Evolutionary conservation across 2,329 filamentous ascomycete genomes (phyloP), one percentile per base, ranked within the genome.

Genomic region (Alternaria triticimaculans): DNA sequence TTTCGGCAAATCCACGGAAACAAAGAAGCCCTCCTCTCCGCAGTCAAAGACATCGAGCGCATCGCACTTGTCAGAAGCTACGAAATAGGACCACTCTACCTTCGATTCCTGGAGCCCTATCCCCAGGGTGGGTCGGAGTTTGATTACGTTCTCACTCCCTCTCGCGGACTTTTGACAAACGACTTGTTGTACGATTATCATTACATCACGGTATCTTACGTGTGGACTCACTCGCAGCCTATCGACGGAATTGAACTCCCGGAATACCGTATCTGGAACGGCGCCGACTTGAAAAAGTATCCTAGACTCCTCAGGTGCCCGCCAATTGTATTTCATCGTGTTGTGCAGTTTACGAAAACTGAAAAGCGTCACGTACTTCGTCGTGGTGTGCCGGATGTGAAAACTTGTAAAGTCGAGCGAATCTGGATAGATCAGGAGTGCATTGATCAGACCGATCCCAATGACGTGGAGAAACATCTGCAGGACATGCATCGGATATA

Each of bases 271-370:
- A 2, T 53, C 5, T 53, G 20, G 49, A 30, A 53, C 1, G 5
- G 9, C 2, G 2, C 2, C 20, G 3, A n/a, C 6, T 4, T 23
- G 6, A 0, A 23, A 0, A 25, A 25, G 14, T 6, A 3, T 4
- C 9, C 49, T 5, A 2, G 20, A 23, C 20, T 4, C 0, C 14
- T 53, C 15, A 25, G 14, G 5, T 37, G 20, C 9, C 20, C 49
- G 2, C 6, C 5, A 0, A 8, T 37, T 0, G 49, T 37, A 2
- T 53, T 53, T 2, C 14, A 53, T 3, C 49, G 14, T 5, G 30
- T 25, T 0, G 14, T 41, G 6, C 9, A 18, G 9, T 53, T 3
- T 7, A 1, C 30, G 4, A 1, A 18, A 37, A 8, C 14, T n/a
- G 8, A 1, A 1, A 12, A 7, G 3, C 15, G 23, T 5, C 3